phyloP scores from a whole-genome alignment of 768 basidiomycete genomes.

The Dentipellis sp. region DNA sequence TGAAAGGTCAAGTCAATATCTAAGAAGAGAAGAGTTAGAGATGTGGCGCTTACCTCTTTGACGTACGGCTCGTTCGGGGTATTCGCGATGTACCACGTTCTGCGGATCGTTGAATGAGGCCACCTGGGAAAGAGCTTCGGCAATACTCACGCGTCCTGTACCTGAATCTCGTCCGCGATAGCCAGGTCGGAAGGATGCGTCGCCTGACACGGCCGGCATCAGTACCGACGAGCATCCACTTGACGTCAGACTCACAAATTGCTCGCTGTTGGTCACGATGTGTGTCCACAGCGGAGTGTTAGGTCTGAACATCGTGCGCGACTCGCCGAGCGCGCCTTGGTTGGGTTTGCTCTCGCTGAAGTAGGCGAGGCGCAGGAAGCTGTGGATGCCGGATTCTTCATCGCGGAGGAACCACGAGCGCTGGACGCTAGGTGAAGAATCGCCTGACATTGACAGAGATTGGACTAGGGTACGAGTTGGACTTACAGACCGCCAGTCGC shows the following conservation, averaged over 20 bases:
- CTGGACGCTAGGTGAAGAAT: too few relatives aligned
- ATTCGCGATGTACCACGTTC: conserved; percentile 20
- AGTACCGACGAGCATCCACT: background rate
- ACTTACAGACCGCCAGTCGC: conserved; percentile 7
- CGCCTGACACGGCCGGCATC: background rate
- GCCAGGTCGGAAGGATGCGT: background rate
- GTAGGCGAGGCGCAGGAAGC: conserved; percentile 19
- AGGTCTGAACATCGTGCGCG: conserved; percentile 24
- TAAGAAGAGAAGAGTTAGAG: background rate
- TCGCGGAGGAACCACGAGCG: conserved; percentile 21
- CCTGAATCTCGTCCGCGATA: background rate
- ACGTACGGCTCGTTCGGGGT: conserved; percentile 19
- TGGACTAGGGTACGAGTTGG: too few relatives aligned
- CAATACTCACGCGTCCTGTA: background rate
- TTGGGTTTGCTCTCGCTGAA: conserved; percentile 14
- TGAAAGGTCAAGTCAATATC: background rate
- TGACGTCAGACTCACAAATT: conserved; percentile 13
- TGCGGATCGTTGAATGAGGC: background rate
- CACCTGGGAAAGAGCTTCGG: background rate
- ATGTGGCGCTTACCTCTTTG: conserved; percentile 5
- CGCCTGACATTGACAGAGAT: too few relatives aligned
- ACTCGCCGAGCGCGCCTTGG: conserved; percentile 17
- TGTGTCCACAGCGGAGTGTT: conserved; percentile 19
- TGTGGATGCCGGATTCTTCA: conserved; percentile 19
- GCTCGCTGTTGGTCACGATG: conserved; percentile 19